A percentile compares a stretch with the other conserved stretches of the same genome.
Evolutionary conservation across 2,329 filamentous ascomycete genomes (phyloP).

Genomic region (Fusarium piperis): DNA sequence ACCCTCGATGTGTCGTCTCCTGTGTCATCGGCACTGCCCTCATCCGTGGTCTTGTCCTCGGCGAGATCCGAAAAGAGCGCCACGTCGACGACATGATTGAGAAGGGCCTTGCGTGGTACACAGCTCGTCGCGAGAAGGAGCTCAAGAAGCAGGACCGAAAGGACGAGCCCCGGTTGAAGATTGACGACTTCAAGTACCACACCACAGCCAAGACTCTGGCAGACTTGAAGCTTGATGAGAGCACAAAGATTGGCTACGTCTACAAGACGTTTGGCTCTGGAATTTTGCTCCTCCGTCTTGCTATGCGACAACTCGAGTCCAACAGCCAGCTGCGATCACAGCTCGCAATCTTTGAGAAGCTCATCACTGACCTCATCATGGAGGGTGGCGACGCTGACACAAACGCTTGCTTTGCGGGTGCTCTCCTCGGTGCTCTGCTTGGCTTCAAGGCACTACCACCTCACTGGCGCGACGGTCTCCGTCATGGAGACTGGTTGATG

Average conservation of each 20-base stretch:
- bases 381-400: slow-evolving; percentile 64
- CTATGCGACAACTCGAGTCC: slow-evolving; percentile 48
- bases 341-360: slow-evolving; percentile 53
- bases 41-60: slow-evolving; percentile 56
- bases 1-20: slow-evolving; percentile 60
- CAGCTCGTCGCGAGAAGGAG: slow-evolving; percentile 27
- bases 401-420: slow-evolving; percentile 62
- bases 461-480: slow-evolving; percentile 60
- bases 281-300: slow-evolving; percentile 55
- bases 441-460: slow-evolving; percentile 57
- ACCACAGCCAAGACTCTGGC: slow-evolving; percentile 49
- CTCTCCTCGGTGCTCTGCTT: slow-evolving; percentile 58
- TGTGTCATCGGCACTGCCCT: slow-evolving; percentile 59
- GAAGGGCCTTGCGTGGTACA: slow-evolving; percentile 53
- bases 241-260: slow-evolving; percentile 60
- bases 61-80: slow-evolving; percentile 52
- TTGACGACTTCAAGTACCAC: slow-evolving; percentile 54
- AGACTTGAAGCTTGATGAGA: slow-evolving; percentile 56
- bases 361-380: slow-evolving; percentile 61
- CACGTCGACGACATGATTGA: slow-evolving; percentile 55
- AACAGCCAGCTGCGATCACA: slow-evolving; percentile 29
- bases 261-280: slow-evolving; percentile 63
- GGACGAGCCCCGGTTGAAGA: slow-evolving; percentile 48
- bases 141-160: slow-evolving; percentile 37
- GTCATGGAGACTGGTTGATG: slow-evolving; percentile 56